Conservation (phyloP, 768 basidiomycete genomes). For the Calocybe gangraenosa region DNA sequence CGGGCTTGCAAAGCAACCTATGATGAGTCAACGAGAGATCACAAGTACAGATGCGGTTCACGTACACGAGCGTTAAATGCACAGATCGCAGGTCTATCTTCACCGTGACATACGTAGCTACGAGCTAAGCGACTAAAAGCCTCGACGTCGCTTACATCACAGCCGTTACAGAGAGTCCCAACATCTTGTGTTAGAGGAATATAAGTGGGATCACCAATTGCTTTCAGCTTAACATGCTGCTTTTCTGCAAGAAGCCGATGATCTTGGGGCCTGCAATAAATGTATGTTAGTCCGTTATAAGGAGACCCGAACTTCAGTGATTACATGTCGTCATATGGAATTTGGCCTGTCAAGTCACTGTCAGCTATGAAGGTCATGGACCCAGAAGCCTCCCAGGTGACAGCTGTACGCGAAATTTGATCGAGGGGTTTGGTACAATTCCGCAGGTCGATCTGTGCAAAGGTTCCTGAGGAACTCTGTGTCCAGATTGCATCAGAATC, state of each 20-base stretch:
- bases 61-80: conserved; percentile 52
- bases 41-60: background rate
- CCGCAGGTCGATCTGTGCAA: conserved; percentile 76
- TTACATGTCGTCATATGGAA: conserved; percentile 81
- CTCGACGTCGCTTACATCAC: conserved; percentile 36
- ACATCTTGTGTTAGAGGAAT: conserved; percentile 52
- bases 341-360: conserved; percentile 46
- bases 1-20: conserved; percentile 61
- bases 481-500: conserved; percentile 73
- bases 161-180: conserved; percentile 39
- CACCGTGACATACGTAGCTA: conserved; percentile 52
- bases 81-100: conserved; percentile 46
- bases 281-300: conserved; percentile 4
- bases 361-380: conserved; percentile 66
- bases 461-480: conserved; percentile 69
- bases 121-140: conserved; percentile 59
- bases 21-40: conserved; percentile 1
- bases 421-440: conserved; percentile 63
- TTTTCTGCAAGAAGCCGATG: conserved; percentile 28
- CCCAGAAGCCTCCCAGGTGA: conserved; percentile 66
- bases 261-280: conserved; percentile 32
- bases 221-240: conserved; percentile 41
- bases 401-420: conserved; percentile 55
- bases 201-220: conserved; percentile 53
- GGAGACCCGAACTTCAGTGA: conserved; percentile 15